Conservation (phyloP, 306 rosid species). For the Pterocarpus santalinus region DNA sequence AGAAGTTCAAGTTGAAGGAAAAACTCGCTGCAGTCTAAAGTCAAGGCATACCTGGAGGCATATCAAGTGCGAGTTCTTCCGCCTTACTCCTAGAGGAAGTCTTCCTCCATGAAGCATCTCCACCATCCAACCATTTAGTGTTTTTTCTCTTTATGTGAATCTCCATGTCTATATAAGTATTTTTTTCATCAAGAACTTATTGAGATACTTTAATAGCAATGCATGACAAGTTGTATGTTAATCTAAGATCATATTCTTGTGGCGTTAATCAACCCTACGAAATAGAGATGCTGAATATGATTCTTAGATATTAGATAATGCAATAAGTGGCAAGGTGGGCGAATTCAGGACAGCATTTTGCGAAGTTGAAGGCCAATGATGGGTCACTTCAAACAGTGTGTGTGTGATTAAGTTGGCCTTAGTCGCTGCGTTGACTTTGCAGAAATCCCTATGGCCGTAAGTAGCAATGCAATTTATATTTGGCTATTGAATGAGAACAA, state of each 20-base stretch:
- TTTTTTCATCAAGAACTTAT: no score
- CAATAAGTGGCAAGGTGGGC: constrained; percentile 7
- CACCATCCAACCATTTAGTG: no score
- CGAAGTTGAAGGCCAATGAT: background rate
- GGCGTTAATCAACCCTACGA: background rate
- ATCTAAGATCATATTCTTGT: background rate
- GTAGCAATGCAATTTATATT: background rate
- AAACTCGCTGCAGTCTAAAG: no score
- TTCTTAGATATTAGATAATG: background rate
- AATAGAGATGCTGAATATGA: background rate
- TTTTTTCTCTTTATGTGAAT: no score
- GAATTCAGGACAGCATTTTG: background rate
- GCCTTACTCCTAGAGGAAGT: no score
- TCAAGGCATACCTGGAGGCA: no score
- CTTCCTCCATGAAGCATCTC: no score
- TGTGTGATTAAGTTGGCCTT: background rate
- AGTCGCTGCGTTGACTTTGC: constrained; percentile 30
- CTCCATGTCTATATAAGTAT: no score
- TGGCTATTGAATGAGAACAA: constrained; percentile 9
- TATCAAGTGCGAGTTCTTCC: no score
- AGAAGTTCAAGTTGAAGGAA: no score
- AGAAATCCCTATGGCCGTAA: background rate
- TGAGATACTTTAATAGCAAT: no score
- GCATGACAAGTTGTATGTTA: background rate
- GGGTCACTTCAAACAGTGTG: constrained; percentile 23